Evolutionary conservation across 2,329 filamentous ascomycete genomes (phyloP).

Genomic region (Leptosphaerulina australis): DNA sequence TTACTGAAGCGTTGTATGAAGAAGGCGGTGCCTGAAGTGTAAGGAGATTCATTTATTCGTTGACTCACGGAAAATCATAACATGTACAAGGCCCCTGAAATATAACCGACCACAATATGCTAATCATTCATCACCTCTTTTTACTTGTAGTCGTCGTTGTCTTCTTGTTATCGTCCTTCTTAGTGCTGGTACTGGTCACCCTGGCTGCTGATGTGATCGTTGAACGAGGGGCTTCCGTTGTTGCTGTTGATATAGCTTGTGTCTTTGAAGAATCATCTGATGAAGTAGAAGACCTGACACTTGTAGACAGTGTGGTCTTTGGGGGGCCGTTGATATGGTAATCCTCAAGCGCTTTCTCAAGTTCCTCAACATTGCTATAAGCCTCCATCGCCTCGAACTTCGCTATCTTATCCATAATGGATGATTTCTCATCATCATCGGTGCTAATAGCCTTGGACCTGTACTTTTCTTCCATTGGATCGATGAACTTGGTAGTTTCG

Average conservation of each 20-base stretch:
- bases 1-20: not conserved
- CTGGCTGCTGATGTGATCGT: slow-evolving; percentile 12
- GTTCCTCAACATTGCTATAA: slow-evolving; percentile 32
- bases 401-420: slow-evolving; percentile 31
- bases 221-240: not conserved
- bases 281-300: slow-evolving; percentile 2
- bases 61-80: not conserved
- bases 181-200: slow-evolving; percentile 10
- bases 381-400: slow-evolving; percentile 39
- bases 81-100: not conserved
- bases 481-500: slow-evolving; percentile 43
- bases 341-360: slow-evolving; percentile 35
- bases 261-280: not conserved
- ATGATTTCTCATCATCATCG: slow-evolving; percentile 28
- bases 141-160: slow-evolving; percentile 12
- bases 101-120: not conserved
- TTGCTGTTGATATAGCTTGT: not conserved
- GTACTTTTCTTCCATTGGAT: slow-evolving; percentile 42
- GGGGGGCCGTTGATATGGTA: slow-evolving; percentile 35
- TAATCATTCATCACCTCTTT: slow-evolving; percentile 2
- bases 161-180: slow-evolving; percentile 5
- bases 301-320: slow-evolving; percentile 28
- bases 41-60: not conserved
- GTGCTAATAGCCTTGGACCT: slow-evolving; percentile 31
- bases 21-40: not conserved